Evolutionary conservation across 1,284 basidiomycete species (phyloP).

Genomic region (Austropuccinia psidii): DNA sequence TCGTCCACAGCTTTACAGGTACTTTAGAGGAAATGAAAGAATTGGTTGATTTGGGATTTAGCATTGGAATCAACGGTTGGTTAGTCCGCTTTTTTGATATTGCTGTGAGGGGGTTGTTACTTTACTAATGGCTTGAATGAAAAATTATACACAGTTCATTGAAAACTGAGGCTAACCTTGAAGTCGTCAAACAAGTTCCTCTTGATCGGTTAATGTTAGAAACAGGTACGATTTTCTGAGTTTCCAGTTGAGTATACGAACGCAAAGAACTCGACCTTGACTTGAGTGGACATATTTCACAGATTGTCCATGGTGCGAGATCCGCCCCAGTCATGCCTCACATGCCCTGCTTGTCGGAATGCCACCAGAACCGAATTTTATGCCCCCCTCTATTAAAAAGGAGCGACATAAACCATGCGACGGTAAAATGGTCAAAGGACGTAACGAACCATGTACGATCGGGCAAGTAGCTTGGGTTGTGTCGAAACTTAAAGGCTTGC

Average conservation of each 20-base stretch:
- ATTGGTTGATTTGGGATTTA: conserved; percentile 52
- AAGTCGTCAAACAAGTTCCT: conserved; percentile 58
- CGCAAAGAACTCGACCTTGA: no score
- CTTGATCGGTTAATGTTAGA: conserved; percentile 66
- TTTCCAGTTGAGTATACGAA: no score
- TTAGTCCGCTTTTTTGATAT: conserved; percentile 8
- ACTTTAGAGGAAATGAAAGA: conserved; percentile 61
- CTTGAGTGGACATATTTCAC: not conserved
- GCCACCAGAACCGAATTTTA: not conserved
- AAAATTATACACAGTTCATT: conserved; percentile 56
- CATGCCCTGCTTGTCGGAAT: conserved; percentile 55
- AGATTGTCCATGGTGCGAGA: conserved; percentile 52
- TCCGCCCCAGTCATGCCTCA: conserved; percentile 69
- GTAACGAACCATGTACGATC: conserved; percentile 70
- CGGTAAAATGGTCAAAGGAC: conserved; percentile 65
- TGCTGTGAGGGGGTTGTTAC: not conserved
- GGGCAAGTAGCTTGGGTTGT: conserved; percentile 72
- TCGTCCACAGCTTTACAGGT: conserved; percentile 82
- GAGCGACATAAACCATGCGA: conserved; percentile 53
- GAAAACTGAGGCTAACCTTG: conserved; percentile 67
- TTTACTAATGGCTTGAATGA: not conserved
- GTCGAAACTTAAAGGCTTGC: conserved; percentile 55
- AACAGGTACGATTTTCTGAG: conserved; percentile 55
- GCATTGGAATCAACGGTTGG: conserved; percentile 37
- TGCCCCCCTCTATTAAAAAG: conserved; percentile 56